Evolutionary conservation across 345 rosid genomes (phyloP), one percentile per base, ranked within the genome.

Genomic region (Raphanus raphanistrum): DNA sequence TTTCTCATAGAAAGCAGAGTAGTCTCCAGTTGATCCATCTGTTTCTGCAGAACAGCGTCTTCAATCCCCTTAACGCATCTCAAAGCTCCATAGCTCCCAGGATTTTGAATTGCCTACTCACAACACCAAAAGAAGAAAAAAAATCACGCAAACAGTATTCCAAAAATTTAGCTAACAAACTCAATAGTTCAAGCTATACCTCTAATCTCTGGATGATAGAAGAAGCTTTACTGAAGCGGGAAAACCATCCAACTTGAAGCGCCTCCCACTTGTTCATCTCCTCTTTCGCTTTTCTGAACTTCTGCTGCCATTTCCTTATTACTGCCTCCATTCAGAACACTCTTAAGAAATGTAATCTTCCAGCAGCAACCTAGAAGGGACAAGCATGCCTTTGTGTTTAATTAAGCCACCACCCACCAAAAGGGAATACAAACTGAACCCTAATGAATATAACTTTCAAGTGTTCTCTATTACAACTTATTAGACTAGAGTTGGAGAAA

Each of bases 241-340:
- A 87, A 27, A 86, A 71, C 70, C 90, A 71, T 63, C 84, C 86
- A 79, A 84, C 81, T 74, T 90, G 98, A 81, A 88, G 82, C 52
- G 84, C 82, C 16, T 84, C 89, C 98, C 98, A 89, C 16, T 81
- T 84, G 3, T 78, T 82, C 89, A 90, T 85, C 73, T 85, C 89
- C 26, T 88, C 92, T 74, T 82, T 84, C 4, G 80, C 88, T 73
- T 78, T 90, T 76, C 80, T 85, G 60, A 87, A 82, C 73, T 79
- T 87, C 77, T 89, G 92, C 75, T 88, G 97, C 70, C 88, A 90
- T 74, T 92, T 90, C 83, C 72, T 88, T 54, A 90, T 83, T 2
- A 86, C 54, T 54, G 79, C 84, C 80, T 92, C 98, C 97, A 94
- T 90, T 74, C n/a, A n/a, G n/a, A n/a, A n/a, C n/a, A n/a, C n/a